Evolutionary conservation across 2,329 filamentous ascomycete genomes (phyloP).

Genomic region (Nemania sp.): DNA sequence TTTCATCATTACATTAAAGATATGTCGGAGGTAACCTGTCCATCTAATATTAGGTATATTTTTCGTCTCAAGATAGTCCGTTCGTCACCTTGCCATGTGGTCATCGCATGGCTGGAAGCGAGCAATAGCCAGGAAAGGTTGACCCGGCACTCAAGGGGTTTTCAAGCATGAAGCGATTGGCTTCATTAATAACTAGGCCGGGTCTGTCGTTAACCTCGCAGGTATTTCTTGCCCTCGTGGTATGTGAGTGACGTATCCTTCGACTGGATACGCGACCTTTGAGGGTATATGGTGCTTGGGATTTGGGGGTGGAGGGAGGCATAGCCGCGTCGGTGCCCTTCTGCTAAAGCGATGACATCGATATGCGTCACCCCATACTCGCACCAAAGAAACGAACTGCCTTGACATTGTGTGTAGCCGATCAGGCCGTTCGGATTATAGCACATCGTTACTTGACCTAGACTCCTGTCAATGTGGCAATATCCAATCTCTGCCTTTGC

Average conservation of each 20-base stretch:
- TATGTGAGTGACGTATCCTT: neutral
- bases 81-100: neutral
- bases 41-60: conserved; percentile 1
- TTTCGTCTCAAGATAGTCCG: neutral
- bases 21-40: neutral
- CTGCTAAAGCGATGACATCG: neutral
- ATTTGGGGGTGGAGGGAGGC: neutral
- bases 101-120: neutral
- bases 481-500: conserved; percentile 33
- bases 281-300: neutral
- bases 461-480: conserved; percentile 24
- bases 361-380: neutral
- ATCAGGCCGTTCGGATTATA: neutral
- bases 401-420: neutral
- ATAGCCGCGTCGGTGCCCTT: too few relatives aligned
- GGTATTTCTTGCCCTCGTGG: neutral
- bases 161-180: neutral
- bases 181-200: neutral
- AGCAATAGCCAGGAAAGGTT: neutral
- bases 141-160: neutral
- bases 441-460: neutral
- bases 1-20: conserved; percentile 8
- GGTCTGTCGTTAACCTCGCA: too few relatives aligned
- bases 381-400: neutral
- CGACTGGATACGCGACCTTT: neutral